Base-by-base conservation (phyloP, 495 filamentous ascomycete species). In the Rhypophila decipiens region DNA sequence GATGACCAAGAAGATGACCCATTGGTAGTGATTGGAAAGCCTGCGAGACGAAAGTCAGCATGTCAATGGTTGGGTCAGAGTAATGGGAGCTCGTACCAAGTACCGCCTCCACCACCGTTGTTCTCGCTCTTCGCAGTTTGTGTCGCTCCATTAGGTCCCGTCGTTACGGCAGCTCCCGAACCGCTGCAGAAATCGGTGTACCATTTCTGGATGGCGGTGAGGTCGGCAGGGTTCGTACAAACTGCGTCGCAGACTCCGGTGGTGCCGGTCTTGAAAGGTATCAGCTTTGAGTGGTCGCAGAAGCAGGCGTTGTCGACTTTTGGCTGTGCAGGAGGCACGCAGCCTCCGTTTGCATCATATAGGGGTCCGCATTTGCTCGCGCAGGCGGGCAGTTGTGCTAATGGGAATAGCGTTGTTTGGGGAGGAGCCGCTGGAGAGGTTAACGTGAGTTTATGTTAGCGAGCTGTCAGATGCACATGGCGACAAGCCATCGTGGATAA, bases 1-100 rank as follows among this genome's bases (percentile, higher is more conserved):
- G 44, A 78, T 59, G 41, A 78, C 67, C 24, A 78, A 63, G 60
- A 78, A 75, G 43, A 78, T 68, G n/a, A 79, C 71, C 73, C 74
- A 79, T 63, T 73, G 65, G 55, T 67, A 74, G 56, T 79, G 76
- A 2, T 46, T 65, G 2, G 63, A 63, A 24, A 78, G 47, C 76
- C 76, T 79, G 51, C 37, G 12, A 3, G 4, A 27, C 33, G 3
- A 13, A 47, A 9, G 15, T 12, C n/a, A 20, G 21, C 0, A 17
- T 17, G 24, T 2, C 10, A 44, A 27, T 10, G 38, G 19, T 8
- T 0, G 18, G n/a, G 17, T 12, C 17, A 20, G 39, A 39, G 31
- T 34, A 48, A 31, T 38, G 13, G 41, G 12, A n/a, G 1, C 35
- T 20, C 56, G 23, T 58, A 65, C 61, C 62, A 65, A 10, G 49